Conservation (phyloP, 2,329 filamentous ascomycete genomes). For the Mycogone perniciosa region DNA sequence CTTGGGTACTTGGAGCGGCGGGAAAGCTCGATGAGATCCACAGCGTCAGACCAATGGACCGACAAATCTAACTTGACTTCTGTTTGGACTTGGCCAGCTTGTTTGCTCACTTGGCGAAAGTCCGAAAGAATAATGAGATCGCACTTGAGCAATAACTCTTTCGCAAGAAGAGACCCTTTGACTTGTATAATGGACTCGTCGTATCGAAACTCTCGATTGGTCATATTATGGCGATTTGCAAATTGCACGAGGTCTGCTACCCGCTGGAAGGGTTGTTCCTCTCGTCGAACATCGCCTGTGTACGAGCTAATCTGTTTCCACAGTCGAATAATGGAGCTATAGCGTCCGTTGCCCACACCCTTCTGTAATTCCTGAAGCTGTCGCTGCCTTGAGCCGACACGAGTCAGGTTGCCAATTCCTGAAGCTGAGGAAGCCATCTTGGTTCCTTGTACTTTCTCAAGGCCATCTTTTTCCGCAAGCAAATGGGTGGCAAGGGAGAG, state of each 20-base stretch:
- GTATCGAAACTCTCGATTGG: conserved; percentile 24
- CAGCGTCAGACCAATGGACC: conserved; percentile 33
- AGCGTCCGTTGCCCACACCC: conserved; percentile 6
- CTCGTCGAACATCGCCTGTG: conserved; percentile 26
- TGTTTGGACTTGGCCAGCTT: background rate
- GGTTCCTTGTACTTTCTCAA: background rate
- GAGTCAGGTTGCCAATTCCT: background rate
- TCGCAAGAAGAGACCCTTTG: conserved; percentile 35
- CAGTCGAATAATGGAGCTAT: conserved; percentile 6
- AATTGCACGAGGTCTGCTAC: conserved; percentile 40
- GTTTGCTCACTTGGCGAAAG: conserved; percentile 18
- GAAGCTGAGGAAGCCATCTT: background rate
- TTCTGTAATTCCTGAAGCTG: conserved; percentile 6
- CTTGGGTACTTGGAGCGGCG: conserved; percentile 27
- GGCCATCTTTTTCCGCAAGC: conserved; percentile 9
- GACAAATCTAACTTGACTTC: conserved; percentile 22
- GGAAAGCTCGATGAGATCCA: conserved; percentile 34
- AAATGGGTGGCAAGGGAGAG: conserved; percentile 8
- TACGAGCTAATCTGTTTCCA: conserved; percentile 13
- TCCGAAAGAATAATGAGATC: conserved; percentile 43
- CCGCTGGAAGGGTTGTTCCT: conserved; percentile 45
- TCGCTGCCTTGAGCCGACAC: background rate
- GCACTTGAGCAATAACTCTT: conserved; percentile 40
- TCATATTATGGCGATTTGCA: conserved; percentile 25
- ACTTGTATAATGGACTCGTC: conserved; percentile 32